Evolutionary conservation across 106 monocot genomes (phyloP).

Genomic region (Agapanthus africanus): DNA sequence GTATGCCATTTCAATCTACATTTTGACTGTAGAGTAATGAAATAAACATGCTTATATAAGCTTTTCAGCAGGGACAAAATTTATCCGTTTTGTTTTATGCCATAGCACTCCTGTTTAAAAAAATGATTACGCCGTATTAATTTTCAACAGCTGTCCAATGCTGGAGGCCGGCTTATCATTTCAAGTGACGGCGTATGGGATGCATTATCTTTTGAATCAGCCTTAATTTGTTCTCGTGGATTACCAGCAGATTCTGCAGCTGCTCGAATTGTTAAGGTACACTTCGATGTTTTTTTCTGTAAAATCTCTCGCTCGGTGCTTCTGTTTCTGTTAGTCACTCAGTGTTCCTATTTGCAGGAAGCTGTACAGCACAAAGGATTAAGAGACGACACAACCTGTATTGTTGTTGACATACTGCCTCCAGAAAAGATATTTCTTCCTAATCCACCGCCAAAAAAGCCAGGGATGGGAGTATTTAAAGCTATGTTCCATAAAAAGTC

Average conservation of each 20-base stretch:
- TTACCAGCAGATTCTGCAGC: slow-evolving; percentile 56
- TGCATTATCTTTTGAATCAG: slow-evolving; percentile 58
- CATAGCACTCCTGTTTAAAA: background rate
- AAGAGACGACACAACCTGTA: slow-evolving; percentile 90
- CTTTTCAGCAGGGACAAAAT: background rate
- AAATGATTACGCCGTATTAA: slow-evolving; percentile 4
- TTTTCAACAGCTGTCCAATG: slow-evolving; percentile 64
- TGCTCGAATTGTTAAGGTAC: slow-evolving; percentile 71
- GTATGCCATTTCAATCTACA: too few species aligned
- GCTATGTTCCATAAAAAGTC: slow-evolving; percentile 62
- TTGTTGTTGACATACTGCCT: slow-evolving; percentile 79
- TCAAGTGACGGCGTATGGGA: slow-evolving; percentile 96
- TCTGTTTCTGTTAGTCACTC: too few species aligned
- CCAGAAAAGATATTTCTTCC: slow-evolving; percentile 43
- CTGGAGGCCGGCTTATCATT: slow-evolving; percentile 79
- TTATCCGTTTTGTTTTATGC: background rate
- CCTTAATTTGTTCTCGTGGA: slow-evolving; percentile 62
- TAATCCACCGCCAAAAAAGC: slow-evolving; percentile 39
- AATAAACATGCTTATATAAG: background rate
- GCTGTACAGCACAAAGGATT: slow-evolving; percentile 64
- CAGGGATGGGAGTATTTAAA: slow-evolving; percentile 48
- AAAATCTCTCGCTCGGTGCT: too few species aligned
- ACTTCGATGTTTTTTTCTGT: background rate
- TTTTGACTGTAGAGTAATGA: background rate
- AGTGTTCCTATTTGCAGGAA: slow-evolving; percentile 39